A percentile compares a stretch with the other conserved stretches of the same genome.
Conservation (phyloP, 148 eudicot genomes). For the Chenopodium quinoa region DNA sequence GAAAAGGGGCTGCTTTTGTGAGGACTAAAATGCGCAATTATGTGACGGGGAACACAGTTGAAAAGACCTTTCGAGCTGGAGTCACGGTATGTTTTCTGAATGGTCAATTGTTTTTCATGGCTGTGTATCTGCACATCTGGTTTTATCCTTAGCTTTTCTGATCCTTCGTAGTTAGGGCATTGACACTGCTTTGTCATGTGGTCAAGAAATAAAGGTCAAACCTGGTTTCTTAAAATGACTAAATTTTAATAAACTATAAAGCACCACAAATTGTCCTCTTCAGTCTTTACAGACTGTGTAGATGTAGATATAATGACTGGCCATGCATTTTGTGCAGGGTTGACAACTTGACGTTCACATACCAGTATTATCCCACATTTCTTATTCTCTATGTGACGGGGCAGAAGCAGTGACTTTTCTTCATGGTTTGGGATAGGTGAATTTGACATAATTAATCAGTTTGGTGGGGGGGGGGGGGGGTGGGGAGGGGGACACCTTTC, state of each 20-base stretch:
- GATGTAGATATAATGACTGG: not conserved
- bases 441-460: not conserved
- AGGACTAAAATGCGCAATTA: conserved; percentile 86
- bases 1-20: conserved; percentile 98
- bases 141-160: not conserved
- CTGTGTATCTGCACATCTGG: not conserved
- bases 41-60: conserved; percentile 85
- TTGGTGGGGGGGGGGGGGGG: not conserved
- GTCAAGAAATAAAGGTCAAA: not conserved
- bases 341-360: too few species aligned
- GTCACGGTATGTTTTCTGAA: conserved; percentile 51
- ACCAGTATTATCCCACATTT: not conserved
- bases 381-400: not conserved
- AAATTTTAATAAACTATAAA: not conserved
- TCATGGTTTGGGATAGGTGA: not conserved
- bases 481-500: not conserved
- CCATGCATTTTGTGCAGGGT: not conserved
- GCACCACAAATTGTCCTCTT: not conserved
- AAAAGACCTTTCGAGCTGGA: conserved; percentile 96
- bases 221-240: not conserved
- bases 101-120: not conserved
- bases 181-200: not conserved
- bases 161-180: not conserved
- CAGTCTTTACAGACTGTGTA: not conserved
- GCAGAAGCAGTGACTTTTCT: not conserved